These are phyloP conservation scores for Lentinula boryana DNA, from an alignment of 768 basidiomycete genomes.

Conservation along the genomic window DNA sequence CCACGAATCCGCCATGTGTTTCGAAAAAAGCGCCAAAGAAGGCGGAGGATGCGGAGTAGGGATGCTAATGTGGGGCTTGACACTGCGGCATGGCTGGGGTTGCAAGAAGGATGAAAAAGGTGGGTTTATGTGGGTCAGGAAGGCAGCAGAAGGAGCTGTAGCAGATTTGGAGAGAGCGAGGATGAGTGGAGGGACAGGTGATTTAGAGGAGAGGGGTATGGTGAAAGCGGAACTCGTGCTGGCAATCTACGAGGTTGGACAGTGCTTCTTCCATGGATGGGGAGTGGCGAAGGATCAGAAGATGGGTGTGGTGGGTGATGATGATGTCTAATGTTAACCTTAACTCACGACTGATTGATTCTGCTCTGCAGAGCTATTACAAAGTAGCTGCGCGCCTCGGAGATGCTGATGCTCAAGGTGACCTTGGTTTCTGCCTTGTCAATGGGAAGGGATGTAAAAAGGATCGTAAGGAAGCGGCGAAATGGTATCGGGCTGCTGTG, in stretches of 20 bases:
- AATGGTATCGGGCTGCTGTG: slow-evolving; percentile 87
- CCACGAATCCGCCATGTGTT: slow-evolving; percentile 1
- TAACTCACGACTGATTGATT: background rate
- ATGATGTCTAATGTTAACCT: slow-evolving; percentile 9
- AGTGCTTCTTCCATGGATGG: slow-evolving; percentile 93
- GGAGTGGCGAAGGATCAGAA: slow-evolving; percentile 82
- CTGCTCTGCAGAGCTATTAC: slow-evolving; percentile 65
- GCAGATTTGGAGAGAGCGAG: slow-evolving; percentile 54
- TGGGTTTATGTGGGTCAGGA: slow-evolving; percentile 78
- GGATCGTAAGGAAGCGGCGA: slow-evolving; percentile 78
- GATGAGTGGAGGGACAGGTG: slow-evolving; percentile 22
- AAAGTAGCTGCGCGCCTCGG: slow-evolving; percentile 77
- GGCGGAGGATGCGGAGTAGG: slow-evolving; percentile 81
- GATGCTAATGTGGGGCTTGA: slow-evolving; percentile 90
- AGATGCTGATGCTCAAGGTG: slow-evolving; percentile 82
- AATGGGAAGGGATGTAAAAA: slow-evolving; percentile 90
- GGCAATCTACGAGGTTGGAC: slow-evolving; percentile 88
- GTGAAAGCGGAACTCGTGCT: slow-evolving; percentile 72
- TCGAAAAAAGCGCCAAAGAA: slow-evolving; percentile 64
- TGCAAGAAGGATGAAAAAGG: slow-evolving; percentile 69
- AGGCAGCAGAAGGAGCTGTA: slow-evolving; percentile 78
- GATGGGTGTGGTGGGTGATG: slow-evolving; percentile 68
- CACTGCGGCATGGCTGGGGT: slow-evolving; percentile 87
- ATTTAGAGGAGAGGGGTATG: background rate
- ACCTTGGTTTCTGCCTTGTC: slow-evolving; percentile 78